Evolutionary conservation across 2,329 filamentous ascomycete genomes (phyloP).

Genomic region (Cladosporium sp.): DNA sequence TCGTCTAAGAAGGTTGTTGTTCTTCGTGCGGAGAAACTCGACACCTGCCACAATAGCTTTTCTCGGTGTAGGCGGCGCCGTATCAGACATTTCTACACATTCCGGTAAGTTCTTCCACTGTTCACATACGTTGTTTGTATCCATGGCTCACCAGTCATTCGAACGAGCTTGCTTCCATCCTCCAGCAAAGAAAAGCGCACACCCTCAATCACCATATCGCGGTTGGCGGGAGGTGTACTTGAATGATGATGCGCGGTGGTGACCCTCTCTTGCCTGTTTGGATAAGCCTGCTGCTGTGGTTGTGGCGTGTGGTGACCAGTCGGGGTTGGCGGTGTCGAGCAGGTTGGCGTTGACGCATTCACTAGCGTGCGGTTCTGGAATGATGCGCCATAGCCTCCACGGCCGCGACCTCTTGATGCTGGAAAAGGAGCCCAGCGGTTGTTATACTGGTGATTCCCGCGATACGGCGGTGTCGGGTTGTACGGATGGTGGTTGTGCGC

Average conservation of each 20-base stretch:
- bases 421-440: constrained; percentile 32
- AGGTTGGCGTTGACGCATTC: constrained; percentile 25
- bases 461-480: constrained; percentile 5
- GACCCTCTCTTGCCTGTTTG: constrained; percentile 46
- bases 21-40: constrained; percentile 80
- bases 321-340: constrained; percentile 11
- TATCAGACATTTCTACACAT: constrained; percentile 26
- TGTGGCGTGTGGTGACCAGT: neutral
- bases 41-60: constrained; percentile 71
- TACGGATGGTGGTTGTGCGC: constrained; percentile 4
- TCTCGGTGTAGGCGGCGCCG: constrained; percentile 65
- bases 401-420: constrained; percentile 22
- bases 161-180: constrained; percentile 79
- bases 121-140: neutral
- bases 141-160: constrained; percentile 63
- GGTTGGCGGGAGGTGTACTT: constrained; percentile 25
- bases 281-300: neutral
- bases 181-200: constrained; percentile 72
- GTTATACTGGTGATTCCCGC: neutral
- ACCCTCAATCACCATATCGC: constrained; percentile 69
- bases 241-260: constrained; percentile 19
- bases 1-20: constrained; percentile 75
- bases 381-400: constrained; percentile 33
- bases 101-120: constrained; percentile 21
- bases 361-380: constrained; percentile 64